phyloP scores from a whole-genome alignment of 176 grass and related monocot species.

The Juncus effusus region DNA sequence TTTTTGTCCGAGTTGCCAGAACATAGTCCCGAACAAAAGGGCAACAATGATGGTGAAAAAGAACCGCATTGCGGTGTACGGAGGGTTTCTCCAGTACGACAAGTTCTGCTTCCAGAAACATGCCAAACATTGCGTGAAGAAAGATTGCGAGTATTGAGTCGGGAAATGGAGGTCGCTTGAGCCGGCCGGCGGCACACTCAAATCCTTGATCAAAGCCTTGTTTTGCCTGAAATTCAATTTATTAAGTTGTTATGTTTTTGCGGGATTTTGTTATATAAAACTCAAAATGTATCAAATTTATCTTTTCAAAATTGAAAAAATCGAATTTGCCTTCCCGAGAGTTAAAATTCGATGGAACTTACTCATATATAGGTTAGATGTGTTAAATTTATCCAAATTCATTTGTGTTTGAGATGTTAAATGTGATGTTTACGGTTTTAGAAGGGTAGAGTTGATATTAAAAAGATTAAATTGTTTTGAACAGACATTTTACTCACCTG shows the following conservation, averaged over 20 bases:
- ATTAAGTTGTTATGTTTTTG: background rate
- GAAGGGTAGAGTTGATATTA: no score
- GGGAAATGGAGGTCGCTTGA: conserved; percentile 71
- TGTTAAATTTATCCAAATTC: background rate
- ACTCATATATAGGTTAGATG: background rate
- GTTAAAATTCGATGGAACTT: no score
- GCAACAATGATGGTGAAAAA: conserved; percentile 58
- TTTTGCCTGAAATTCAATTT: conserved; percentile 49
- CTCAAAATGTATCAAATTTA: background rate
- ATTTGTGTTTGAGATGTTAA: conserved; percentile 8
- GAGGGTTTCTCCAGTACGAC: conserved; percentile 91
- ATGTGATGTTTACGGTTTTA: background rate
- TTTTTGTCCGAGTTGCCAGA: conserved; percentile 80
- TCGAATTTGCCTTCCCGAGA: background rate
- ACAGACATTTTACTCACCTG: conserved; percentile 43
- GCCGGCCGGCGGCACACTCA: conserved; percentile 38
- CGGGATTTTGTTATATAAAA: conserved; percentile 7
- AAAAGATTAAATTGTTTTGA: background rate
- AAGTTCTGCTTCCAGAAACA: conserved; percentile 79
- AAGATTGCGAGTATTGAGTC: conserved; percentile 53
- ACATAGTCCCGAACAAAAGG: conserved; percentile 70
- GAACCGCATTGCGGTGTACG: conserved; percentile 70
- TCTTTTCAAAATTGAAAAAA: conserved; percentile 7
- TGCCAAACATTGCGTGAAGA: conserved; percentile 58
- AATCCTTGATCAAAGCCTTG: conserved; percentile 57